phyloP scores from a whole-genome alignment of 176 grass and related monocot species.

The Aegilops longissima region DNA sequence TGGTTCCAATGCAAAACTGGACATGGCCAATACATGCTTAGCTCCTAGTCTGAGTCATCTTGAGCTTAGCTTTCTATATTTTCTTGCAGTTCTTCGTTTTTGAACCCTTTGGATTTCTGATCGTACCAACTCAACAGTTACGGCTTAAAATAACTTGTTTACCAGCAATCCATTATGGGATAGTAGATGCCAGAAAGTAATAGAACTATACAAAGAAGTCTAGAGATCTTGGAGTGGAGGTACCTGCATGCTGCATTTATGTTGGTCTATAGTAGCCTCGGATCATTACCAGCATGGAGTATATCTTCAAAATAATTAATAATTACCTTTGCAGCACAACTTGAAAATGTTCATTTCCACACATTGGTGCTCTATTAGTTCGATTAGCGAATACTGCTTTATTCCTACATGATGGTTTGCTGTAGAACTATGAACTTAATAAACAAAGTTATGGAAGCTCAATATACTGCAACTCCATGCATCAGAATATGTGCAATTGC shows the following conservation, averaged over 20 bases:
- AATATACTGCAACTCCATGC: slow-evolving; percentile 4
- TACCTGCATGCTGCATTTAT: background rate
- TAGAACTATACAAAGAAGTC: background rate
- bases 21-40: background rate
- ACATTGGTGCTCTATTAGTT: background rate
- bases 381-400: background rate
- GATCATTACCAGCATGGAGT: slow-evolving; percentile 10
- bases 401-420: background rate
- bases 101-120: slow-evolving; percentile 7
- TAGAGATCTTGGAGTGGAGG: background rate
- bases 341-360: background rate
- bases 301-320: slow-evolving; percentile 11
- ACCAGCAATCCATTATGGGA: background rate
- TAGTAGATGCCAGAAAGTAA: slow-evolving; percentile 2
- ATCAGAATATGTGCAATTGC: background rate
- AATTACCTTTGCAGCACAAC: background rate
- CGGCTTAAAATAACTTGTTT: slow-evolving; percentile 18
- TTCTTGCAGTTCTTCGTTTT: background rate
- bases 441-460: background rate
- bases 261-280: background rate
- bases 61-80: background rate
- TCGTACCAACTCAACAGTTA: background rate
- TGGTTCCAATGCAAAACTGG: too few relatives aligned
- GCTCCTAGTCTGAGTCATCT: background rate
- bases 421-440: background rate